Percentiles rank a stretch among this genome's conserved stretches.
These are phyloP conservation scores for Calonectria leucothoes DNA, from an alignment of 2,329 filamentous ascomycete species.

Conservation along the genomic window DNA sequence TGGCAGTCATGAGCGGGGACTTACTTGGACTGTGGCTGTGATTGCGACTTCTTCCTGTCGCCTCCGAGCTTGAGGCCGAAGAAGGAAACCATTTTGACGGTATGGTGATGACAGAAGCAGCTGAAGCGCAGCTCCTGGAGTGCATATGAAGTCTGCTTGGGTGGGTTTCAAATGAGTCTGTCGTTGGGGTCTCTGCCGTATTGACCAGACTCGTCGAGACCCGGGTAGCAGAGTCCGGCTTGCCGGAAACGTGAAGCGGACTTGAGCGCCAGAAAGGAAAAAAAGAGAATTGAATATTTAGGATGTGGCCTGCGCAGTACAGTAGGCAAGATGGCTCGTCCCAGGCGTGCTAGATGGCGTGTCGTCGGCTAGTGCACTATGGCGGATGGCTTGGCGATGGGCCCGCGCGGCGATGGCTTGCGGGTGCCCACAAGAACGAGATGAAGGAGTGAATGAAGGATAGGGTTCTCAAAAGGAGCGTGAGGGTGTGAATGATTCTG, in stretches of 20 bases:
- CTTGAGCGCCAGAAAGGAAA: not conserved
- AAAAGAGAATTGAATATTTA: not conserved
- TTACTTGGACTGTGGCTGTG: conserved; percentile 50
- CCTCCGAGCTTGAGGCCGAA: conserved; percentile 67
- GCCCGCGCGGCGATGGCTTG: not conserved
- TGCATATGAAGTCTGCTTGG: conserved; percentile 12
- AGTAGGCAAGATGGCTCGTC: not conserved
- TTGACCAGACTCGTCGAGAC: not conserved
- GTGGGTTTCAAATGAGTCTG: not conserved
- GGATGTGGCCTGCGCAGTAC: not conserved
- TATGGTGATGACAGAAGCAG: not conserved
- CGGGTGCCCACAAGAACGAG: not conserved
- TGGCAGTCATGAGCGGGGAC: conserved; percentile 8
- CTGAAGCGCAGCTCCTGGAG: not conserved
- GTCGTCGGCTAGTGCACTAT: not conserved
- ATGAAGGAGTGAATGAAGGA: conserved; percentile 7
- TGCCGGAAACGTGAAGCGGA: not conserved
- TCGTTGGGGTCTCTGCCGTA: not conserved
- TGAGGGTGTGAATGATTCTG: not conserved
- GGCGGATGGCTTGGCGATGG: conserved; percentile 24
- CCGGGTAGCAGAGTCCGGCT: not conserved
- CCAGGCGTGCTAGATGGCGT: not conserved
- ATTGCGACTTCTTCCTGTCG: conserved; percentile 64
- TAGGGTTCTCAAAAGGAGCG: not conserved
- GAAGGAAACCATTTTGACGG: conserved; percentile 65